Evolutionary conservation across 1,284 basidiomycete genomes (phyloP), one percentile per base, ranked within the genome.

Genomic region (Trametes polyzona): DNA sequence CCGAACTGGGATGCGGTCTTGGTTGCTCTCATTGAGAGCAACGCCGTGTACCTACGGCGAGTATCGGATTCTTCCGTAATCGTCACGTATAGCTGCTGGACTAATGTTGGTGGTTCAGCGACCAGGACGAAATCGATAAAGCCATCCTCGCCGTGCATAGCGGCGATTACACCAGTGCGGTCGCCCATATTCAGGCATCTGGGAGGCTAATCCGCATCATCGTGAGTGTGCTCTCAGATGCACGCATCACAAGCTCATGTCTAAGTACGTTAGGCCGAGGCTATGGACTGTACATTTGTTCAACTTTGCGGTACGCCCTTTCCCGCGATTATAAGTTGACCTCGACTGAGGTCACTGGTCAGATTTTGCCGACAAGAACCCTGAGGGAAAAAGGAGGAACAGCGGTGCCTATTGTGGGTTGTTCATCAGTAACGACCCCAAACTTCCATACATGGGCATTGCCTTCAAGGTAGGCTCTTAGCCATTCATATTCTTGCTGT

Each of bases 1-100:
- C 57, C 57, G 5, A 55, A 54, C 52, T 58, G 57, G 57, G 57
- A 58, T 29, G 36, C 52, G 6, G 52, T 55, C 2, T 46, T 58
- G 19, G 40, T 53, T 27, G n/a, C 46, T n/a, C 52, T 58, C n/a
- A 30, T 58, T 4, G 57, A 58, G 35, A 58, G 51, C 36, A 8
- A 29, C n/a, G 47, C 47, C 17, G n/a, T 58, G 39, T 54, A 54
- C 17, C 42, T 58, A n/a, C 47, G 57, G 57, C 55, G 33, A 33
- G 17, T 0, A n/a, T 12, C 3, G 9, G 7, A 9, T 11, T 44
- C 8, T 11, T n/a, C 16, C 21, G 23, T 19, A 2, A n/a, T 1
- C 19, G 37, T 47, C 14, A 24, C 16, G 17, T 16, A 14, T 12
- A 35, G 17, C 33, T 2, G 11, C 16, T 2, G 17, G 3, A 10